Evolutionary conservation across 1,139 yeast species (phyloP), one percentile per base, ranked within the genome.

Genomic region (Blastobotrys apis): DNA sequence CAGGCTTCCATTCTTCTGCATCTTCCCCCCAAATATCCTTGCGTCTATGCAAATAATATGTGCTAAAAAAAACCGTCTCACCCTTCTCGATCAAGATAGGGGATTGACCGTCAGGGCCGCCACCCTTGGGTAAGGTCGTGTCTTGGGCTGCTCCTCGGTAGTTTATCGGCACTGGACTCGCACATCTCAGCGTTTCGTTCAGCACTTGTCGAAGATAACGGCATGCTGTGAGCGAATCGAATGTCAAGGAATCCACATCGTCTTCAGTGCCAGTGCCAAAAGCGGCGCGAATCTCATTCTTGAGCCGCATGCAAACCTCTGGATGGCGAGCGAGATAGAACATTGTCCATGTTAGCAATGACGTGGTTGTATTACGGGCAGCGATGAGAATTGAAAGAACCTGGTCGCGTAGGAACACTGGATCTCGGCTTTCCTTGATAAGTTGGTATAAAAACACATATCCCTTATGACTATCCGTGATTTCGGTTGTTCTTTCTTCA

Each of bases 341-440:
- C 47, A 74, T 62, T 10, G 68, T 53, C 55, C 71, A 74, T n/a
- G 77, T 67, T 48, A 75, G 63, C 42, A 73, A 61, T 5, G 74
- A 73, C 2, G 79, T 77, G 29, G 79, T 75, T 25, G 80, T 75
- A 55, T 75, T 79, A 54, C 80, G 67, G 21, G 78, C 79, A 20
- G 79, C 79, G 31, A 74, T 64, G 51, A 75, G 61, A 49, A 75
- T 69, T 53, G 73, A 74, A 53, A 75, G 65, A 45, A 71, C 61
- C 57, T 74, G 78, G 56, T 74, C 78, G 44, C 76, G 67, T 51
- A 75, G 66, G 13, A 68, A 67, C 34, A 53, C 57, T 4, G 73
- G 76, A 54, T 75, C 71, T 50, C 73, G 66, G 5, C 77, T 72
- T 46, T 69, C 71, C 54, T 71, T 69, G 17, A 64, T 75, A 53